Evolutionary conservation across 805 yeast species (phyloP), one percentile per base, ranked within the genome.

Genomic region (Teunomyces funiuensis): DNA sequence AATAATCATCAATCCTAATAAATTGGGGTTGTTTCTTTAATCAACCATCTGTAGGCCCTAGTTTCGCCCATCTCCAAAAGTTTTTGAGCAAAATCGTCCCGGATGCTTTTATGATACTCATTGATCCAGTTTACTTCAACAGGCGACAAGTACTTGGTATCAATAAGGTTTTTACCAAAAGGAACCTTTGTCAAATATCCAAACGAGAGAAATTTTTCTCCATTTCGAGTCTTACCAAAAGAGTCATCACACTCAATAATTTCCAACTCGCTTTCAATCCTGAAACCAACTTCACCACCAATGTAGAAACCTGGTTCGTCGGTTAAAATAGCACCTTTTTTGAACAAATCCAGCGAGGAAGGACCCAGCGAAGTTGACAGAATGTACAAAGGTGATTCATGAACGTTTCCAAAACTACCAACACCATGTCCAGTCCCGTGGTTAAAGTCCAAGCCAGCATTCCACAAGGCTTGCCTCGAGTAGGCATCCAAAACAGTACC

Each of bases 361-460:
- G 88, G 80, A 33, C 74, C 76, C 7, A 76, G 69, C 25, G 70
- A 65, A 18, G 77, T 65, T 11, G 74, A 66, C 44, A 85, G 87
- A 45, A 93, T 80, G 11, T 90, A 95, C 41, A 91, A 76, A 1
- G 98, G 98, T 0, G 95, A 93, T 57, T 95, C 97, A 60, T 93
- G 99, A 13, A 93, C 98, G 60, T 85, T 84, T 34, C 95, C 79
- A 58, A 76, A 91, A 15, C 90, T 76, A 2, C 97, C 98, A n/a
- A 93, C 85, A 4, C 99, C 99, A 63, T 93, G 99, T 2, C 98
- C 97, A 0, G 98, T 88, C 7, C 99, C 98, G 63, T 93, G 99
- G 48, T 83, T 79, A 60, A 86, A 93, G 59, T 87, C 93, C 37
- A 88, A 69, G 0, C 98, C 98, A 39, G 80, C 73, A 28, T 79